phyloP scores from a whole-genome alignment of 163 green algal genomes.

The Trebouxia gelatinosa region DNA sequence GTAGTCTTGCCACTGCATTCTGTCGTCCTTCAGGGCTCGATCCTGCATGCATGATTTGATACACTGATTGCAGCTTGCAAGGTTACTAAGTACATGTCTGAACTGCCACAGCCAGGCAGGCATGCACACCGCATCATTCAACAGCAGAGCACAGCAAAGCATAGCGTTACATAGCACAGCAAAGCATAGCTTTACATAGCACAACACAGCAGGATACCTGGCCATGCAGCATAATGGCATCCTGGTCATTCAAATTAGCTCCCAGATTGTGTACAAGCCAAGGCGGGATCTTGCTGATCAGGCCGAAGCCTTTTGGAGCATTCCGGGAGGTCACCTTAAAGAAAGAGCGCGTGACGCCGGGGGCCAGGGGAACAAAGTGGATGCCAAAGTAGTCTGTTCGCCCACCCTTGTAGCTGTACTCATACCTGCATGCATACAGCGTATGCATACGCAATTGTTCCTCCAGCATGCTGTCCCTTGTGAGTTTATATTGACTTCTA shows the following conservation, averaged over 20 bases:
- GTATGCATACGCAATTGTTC: too few relatives aligned
- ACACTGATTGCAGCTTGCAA: too few relatives aligned
- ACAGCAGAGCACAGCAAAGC: background rate
- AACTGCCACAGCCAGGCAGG: too few relatives aligned
- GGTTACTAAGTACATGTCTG: too few relatives aligned
- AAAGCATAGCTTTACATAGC: too few relatives aligned
- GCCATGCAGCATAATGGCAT: background rate
- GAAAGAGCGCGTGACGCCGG: conserved; percentile 12
- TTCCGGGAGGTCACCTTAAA: conserved; percentile 13
- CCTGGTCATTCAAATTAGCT: conserved; percentile 22
- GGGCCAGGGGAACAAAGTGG: conserved; percentile 25
- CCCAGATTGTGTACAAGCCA: conserved; percentile 26
- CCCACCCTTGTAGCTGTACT: conserved; percentile 24
- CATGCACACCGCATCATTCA: too few relatives aligned
- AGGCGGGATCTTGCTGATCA: conserved; percentile 36
- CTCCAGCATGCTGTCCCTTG: too few relatives aligned
- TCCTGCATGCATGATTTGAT: too few relatives aligned
- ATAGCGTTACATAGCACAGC: too few relatives aligned
- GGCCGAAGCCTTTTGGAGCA: conserved; percentile 4
- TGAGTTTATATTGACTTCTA: too few relatives aligned
- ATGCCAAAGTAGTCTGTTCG: conserved; percentile 8
- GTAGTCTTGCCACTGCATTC: conserved; percentile 44
- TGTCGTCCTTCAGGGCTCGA: background rate
- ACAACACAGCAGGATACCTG: background rate
- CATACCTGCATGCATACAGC: background rate